Evolutionary conservation across 139 green algal genomes (phyloP).

Genomic region (Microglena sp.): DNA sequence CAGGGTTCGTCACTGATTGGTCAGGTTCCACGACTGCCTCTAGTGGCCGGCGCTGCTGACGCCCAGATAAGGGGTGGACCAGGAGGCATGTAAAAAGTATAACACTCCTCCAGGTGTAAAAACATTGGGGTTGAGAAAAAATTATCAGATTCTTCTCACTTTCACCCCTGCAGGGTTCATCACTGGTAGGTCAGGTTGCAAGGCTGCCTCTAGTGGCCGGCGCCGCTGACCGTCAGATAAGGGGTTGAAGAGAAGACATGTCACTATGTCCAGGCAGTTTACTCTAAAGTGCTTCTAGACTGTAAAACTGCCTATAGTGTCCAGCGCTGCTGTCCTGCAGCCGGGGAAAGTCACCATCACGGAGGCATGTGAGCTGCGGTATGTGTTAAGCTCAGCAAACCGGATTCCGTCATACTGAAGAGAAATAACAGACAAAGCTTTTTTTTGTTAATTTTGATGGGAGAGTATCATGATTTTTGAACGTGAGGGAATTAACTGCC

Average conservation of each 20-base stretch:
- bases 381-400: too few relatives aligned
- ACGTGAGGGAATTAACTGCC: too few relatives aligned
- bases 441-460: too few relatives aligned
- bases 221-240: constrained; percentile 65
- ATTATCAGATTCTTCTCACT: neutral
- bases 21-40: constrained; percentile 51
- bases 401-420: too few relatives aligned
- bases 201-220: constrained; percentile 68
- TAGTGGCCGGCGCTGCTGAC: constrained; percentile 72
- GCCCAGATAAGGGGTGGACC: constrained; percentile 40
- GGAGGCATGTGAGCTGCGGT: too few relatives aligned
- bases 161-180: constrained; percentile 44
- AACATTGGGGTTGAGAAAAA: neutral
- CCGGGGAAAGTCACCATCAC: too few relatives aligned
- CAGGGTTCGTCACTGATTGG: constrained; percentile 59
- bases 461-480: too few relatives aligned
- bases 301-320: constrained; percentile 62
- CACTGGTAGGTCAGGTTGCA: constrained; percentile 48
- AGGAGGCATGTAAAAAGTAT: too few relatives aligned
- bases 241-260: constrained; percentile 12
- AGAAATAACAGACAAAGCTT: too few relatives aligned
- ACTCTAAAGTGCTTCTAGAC: constrained; percentile 52
- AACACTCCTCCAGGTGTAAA: too few relatives aligned
- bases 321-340: constrained; percentile 66
- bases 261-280: constrained; percentile 35